Evolutionary conservation across 768 basidiomycete genomes (phyloP), one percentile per base, ranked within the genome.

Genomic region (Leucocoprinus sp.): DNA sequence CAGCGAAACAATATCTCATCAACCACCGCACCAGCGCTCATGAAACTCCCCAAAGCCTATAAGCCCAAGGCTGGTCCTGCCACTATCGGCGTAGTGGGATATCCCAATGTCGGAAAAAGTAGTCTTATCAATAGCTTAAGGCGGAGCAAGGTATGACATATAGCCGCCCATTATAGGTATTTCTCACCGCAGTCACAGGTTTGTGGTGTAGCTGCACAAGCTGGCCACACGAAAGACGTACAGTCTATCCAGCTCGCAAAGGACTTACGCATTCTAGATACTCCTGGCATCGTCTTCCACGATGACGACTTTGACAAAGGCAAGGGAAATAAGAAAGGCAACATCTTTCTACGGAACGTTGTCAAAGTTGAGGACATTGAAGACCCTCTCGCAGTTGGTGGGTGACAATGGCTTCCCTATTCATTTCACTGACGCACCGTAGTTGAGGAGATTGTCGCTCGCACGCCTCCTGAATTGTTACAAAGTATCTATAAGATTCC

Each of bases 21-120:
- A 1, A 66, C 76, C 1, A 88, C 86, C 0, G 79, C 84, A 1
- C 87, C 88, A 21, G 69, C 83, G 38, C 70, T 96, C 2, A 67
- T 93, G 31, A 83, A 83, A 42, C 70, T 96, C 2, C 69, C 95
- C 33, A 96, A 95, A 57, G 84, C 83, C 0, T 88, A 85, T 60
- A 85, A 82, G 51, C 83, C 82, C 1, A 78, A 69, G 24, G 68
- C 78, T 0, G 78, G 81, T 24, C 84, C 78, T 51, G 70, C 90
- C 41, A 92, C 89, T 0, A 76, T 95, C 40, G 92, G 92, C 12
- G 88, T 98, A 14, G 88, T 97, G 3, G 95, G 95, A 1, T 95
- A 92, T 64, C 95, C 95, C 1, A 98, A 98, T 62, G 95, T 98
- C 37, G 95, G 95, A 11, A 98, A 98, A 67, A 93, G 90, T 46